Base-by-base conservation (phyloP, 2,329 filamentous ascomycete genomes). In the Neopestalotiopsis sp. region DNA sequence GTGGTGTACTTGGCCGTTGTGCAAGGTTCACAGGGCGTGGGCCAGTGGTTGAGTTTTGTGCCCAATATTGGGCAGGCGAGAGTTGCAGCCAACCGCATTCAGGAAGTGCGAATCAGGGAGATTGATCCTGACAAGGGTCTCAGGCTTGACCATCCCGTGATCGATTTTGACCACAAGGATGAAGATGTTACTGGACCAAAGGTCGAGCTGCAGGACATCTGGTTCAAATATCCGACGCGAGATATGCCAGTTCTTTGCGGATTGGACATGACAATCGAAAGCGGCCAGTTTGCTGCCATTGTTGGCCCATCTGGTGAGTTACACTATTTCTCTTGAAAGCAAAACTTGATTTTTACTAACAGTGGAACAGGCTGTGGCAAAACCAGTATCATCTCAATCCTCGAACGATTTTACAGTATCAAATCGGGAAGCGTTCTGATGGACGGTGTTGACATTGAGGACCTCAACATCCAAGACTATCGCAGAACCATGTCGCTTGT, bases 401-500 rank as follows among this genome's bases (percentile, higher is more conserved):
- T 91, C 12, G 89, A 91, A 79, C 84, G 76, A 12, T 94, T 94
- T 79, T 95, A 95, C 78, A 87, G 92, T 57, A 81, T 90, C 2
- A 83, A 86, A 9, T 83, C 85, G 13, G 93, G 94, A 3, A 80
- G 82, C 3, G 90, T 96, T 67, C 81, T 89, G 0, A 87, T 89
- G 76, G 90, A 93, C 74, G 88, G 85, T 5, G 82, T 84, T 62
- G 84, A 91, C 72, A 88, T 94, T 56, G 78, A 83, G 1, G 78
- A 84, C 3, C 80, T 93, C 66, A 86, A 90, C 62, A 82, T 92
- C 0, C 82, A 82, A 66, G 80, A 85, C 40, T 94, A 94, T 75
- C 87, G 92, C 52, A 85, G 85, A 69, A 81, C 87, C 20, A 84
- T 94, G 20, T 91, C 91, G 0, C 85, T 95, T 0, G 92, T 95